Evolutionary conservation across 768 basidiomycete species (phyloP).

Genomic region (Amanita rubescens): DNA sequence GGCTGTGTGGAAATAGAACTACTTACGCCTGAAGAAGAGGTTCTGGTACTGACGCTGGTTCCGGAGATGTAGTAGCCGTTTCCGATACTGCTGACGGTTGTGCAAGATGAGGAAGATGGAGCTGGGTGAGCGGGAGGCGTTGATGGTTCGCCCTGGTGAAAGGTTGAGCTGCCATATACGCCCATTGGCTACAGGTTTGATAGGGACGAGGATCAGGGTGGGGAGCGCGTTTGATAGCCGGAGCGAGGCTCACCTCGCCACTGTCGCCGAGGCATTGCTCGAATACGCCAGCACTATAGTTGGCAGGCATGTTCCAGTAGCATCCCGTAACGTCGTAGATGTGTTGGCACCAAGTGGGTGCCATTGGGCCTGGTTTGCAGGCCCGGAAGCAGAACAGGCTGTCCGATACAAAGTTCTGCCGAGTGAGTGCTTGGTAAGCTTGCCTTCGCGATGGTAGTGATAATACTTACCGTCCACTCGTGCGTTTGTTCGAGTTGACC

Average conservation of each 20-base stretch:
- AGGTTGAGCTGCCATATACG: slow-evolving; percentile 61
- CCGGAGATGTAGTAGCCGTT: slow-evolving; percentile 33
- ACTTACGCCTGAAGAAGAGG: slow-evolving; percentile 7
- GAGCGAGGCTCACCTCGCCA: slow-evolving; percentile 29
- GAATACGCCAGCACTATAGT: slow-evolving; percentile 37
- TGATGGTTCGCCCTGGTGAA: slow-evolving; percentile 50
- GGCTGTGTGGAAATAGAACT: background rate
- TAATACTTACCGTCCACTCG: slow-evolving; percentile 61
- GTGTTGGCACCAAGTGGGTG: slow-evolving; percentile 52
- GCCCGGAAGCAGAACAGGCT: slow-evolving; percentile 66
- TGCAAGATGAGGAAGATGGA: slow-evolving; percentile 58
- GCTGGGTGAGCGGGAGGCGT: slow-evolving; percentile 52
- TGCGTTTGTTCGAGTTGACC: slow-evolving; percentile 49
- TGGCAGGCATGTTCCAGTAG: slow-evolving; percentile 54
- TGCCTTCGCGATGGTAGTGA: background rate
- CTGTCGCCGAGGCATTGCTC: slow-evolving; percentile 48
- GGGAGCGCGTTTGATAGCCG: background rate
- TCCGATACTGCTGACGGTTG: slow-evolving; percentile 39
- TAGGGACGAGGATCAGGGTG: background rate
- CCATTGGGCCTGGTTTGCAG: slow-evolving; percentile 45
- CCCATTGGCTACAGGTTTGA: slow-evolving; percentile 45
- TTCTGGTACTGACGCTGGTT: slow-evolving; percentile 15
- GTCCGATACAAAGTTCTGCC: slow-evolving; percentile 54
- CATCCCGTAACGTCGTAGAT: slow-evolving; percentile 52
- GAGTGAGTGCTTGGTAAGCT: background rate